Evolutionary conservation across 2,329 filamentous ascomycete species (phyloP), one percentile per base, ranked within the genome.

Genomic region (Didymella glomerata): DNA sequence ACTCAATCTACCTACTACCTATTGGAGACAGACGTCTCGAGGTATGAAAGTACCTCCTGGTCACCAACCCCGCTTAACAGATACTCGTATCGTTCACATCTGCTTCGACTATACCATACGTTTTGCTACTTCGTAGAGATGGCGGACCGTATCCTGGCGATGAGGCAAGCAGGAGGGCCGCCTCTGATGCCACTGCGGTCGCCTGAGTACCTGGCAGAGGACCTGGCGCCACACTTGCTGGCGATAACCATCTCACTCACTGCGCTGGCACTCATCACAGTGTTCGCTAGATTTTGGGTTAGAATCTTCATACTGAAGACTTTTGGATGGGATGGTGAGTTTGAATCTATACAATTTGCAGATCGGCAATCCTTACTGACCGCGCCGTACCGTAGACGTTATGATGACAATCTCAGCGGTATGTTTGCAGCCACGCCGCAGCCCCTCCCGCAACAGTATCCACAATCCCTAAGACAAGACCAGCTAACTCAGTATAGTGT

Each of bases 181-280:
- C 50, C 50, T 5, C 11, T 16, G 11, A 46, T 36, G 41, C 50
- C 50, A 22, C 27, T 47, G 18, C 32, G 44, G 18, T 54, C 51
- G 24, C 42, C 51, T 41, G 69, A 71, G 24, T 75, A 77, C 7
- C n/a, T 40, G 18, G 36, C n/a, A 9, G 36, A 40, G 36, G 11
- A 20, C 8, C 18, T 40, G 16, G 36, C 36, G 36, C n/a, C 36
- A 18, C 36, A 40, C 36, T 20, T 40, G 36, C n/a, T 40, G 18
- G 36, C 36, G 36, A 20, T 40, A 20, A 40, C 36, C 9, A 20
- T 40, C 9, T 40, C 36, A 9, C 36, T 40, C 36, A 40, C 36
- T 40, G 18, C 36, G n/a, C 36, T 40, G 9, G 36, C 36, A 3
- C 2, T 40, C 9, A 40, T 40, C n/a, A 20, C 36, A 18, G 36